phyloP scores from a whole-genome alignment of 345 rosid species.

The Dovyalis caffra region DNA sequence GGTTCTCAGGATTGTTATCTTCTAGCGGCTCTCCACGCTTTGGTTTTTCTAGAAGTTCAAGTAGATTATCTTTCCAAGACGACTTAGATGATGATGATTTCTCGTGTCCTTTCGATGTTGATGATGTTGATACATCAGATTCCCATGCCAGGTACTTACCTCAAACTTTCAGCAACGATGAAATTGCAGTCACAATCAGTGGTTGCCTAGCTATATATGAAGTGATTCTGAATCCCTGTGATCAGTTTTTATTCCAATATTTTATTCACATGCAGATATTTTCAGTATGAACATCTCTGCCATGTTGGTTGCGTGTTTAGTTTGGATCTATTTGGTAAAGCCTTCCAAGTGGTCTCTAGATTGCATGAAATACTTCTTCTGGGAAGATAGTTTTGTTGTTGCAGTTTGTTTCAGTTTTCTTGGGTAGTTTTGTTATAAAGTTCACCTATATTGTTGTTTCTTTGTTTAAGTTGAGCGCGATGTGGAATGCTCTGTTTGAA shows the following conservation, averaged over 20 bases:
- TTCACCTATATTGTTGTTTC: neutral
- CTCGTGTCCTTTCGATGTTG: conserved; percentile 86
- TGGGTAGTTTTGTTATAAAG: neutral
- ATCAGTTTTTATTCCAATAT: neutral
- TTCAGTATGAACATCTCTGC: neutral
- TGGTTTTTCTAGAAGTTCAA: conserved; percentile 82
- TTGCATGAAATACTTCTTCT: neutral
- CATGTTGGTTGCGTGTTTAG: neutral
- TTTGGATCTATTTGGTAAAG: neutral
- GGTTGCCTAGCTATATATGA: neutral
- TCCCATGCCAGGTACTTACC: conserved; percentile 50
- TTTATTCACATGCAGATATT: neutral
- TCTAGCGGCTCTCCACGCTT: conserved; percentile 78
- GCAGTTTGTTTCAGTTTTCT: neutral
- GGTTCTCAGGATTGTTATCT: conserved; percentile 81
- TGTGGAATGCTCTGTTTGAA: neutral
- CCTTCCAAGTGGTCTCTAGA: neutral
- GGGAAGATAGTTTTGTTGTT: neutral
- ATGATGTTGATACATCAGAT: conserved; percentile 70
- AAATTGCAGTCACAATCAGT: neutral
- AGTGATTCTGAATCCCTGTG: neutral
- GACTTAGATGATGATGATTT: conserved; percentile 77
- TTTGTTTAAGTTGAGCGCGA: neutral
- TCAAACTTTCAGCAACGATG: neutral
- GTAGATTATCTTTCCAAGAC: conserved; percentile 81